phyloP scores from a whole-genome alignment of 2,329 filamentous ascomycete genomes.

The Fusarium bactridioides region DNA sequence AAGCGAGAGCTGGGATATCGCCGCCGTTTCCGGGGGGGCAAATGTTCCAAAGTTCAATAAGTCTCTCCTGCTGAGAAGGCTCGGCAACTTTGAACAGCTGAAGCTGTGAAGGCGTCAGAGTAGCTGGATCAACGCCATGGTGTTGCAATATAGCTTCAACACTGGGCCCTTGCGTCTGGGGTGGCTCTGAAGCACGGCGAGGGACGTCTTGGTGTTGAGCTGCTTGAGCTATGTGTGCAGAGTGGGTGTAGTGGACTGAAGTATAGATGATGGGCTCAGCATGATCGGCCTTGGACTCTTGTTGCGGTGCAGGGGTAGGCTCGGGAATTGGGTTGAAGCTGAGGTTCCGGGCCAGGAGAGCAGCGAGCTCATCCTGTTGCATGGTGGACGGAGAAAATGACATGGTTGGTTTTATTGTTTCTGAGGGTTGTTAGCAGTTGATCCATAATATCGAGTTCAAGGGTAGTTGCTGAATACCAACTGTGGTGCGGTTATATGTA shows the following conservation, averaged over 20 bases:
- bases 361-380: conserved; percentile 83
- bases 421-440: conserved; percentile 19
- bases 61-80: conserved; percentile 72
- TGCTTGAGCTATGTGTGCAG: conserved; percentile 62
- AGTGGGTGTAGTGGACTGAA: conserved; percentile 86
- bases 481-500: background rate
- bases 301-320: conserved; percentile 31
- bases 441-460: background rate
- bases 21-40: conserved; percentile 70
- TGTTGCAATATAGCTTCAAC: conserved; percentile 67
- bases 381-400: conserved; percentile 55
- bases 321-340: conserved; percentile 59
- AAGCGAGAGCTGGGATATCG: conserved; percentile 62
- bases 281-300: conserved; percentile 45
- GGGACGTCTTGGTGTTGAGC: conserved; percentile 49
- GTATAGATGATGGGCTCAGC: conserved; percentile 69
- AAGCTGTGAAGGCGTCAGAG: conserved; percentile 77
- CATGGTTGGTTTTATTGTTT: conserved; percentile 42
- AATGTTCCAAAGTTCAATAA: conserved; percentile 87
- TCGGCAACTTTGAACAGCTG: conserved; percentile 81
- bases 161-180: conserved; percentile 56
- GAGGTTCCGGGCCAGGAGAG: conserved; percentile 80
- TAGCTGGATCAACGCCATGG: conserved; percentile 73
- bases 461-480: conserved; percentile 23
- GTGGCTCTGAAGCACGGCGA: conserved; percentile 60